Conservation (phyloP, 371 early-diverging fungal species). For the Actinomortierella ambigua region DNA sequence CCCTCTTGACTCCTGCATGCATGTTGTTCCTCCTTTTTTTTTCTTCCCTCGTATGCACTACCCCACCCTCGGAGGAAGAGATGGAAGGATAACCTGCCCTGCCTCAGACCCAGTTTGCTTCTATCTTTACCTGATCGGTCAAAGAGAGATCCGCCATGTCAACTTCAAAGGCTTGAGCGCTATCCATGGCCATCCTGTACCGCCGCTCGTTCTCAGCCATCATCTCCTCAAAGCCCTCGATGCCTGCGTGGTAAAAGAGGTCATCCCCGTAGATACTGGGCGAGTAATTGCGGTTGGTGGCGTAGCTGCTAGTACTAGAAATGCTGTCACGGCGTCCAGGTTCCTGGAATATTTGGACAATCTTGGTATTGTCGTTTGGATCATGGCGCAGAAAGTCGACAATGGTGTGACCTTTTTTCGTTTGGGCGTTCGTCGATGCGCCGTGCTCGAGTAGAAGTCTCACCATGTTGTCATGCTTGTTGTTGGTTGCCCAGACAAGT, state of each 20-base stretch:
- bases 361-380: conserved; percentile 59
- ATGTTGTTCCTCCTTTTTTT: not conserved
- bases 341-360: conserved; percentile 60
- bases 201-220: conserved; percentile 59
- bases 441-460: conserved; percentile 79
- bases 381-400: conserved; percentile 70
- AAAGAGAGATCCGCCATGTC: conserved; percentile 16
- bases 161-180: conserved; percentile 44
- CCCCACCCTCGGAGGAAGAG: no score
- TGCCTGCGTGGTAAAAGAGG: conserved; percentile 55
- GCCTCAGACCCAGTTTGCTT: no score
- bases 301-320: conserved; percentile 55
- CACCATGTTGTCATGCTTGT: conserved; percentile 78
- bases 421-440: conserved; percentile 73
- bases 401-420: conserved; percentile 80
- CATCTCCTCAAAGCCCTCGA: conserved; percentile 50
- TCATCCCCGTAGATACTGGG: conserved; percentile 42
- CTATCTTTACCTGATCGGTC: conserved; percentile 36
- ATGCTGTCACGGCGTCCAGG: conserved; percentile 64
- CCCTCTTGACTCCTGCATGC: no score
- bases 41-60: no score
- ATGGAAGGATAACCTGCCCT: no score
- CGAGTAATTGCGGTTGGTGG: conserved; percentile 20
- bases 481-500: conserved; percentile 95
- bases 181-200: conserved; percentile 49